These are phyloP conservation scores for Tetrahymena thermophila DNA, from an alignment of 73 alveolate genomes.

Conservation along the genomic window DNA sequence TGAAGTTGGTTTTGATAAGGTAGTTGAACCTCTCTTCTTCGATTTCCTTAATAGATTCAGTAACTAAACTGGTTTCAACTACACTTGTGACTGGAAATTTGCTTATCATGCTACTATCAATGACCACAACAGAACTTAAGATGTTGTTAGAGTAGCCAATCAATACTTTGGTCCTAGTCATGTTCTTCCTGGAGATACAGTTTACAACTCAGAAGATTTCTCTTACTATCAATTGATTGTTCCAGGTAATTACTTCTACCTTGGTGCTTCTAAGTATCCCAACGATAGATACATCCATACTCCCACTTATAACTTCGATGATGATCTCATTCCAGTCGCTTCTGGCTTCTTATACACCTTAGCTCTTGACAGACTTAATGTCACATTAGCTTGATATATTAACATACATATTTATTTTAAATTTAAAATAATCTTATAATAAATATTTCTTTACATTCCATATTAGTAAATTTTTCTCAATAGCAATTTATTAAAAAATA, in stretches of 20 bases:
- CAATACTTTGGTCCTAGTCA: neutral
- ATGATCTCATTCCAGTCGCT: neutral
- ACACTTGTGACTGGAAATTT: neutral
- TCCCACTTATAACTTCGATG: neutral
- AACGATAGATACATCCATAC: conserved; percentile 9
- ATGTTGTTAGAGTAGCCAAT: neutral
- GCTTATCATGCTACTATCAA: neutral
- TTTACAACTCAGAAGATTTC: conserved; percentile 57
- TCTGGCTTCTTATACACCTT: neutral
- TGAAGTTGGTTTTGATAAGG: neutral
- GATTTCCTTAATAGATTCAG: neutral
- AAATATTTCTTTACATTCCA: neutral
- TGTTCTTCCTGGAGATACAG: conserved; percentile 3
- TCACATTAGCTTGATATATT: neutral
- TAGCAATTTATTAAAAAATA: too few species aligned
- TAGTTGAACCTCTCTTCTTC: neutral
- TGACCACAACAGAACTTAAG: neutral
- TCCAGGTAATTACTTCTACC: conserved; percentile 61
- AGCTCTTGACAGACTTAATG: neutral
- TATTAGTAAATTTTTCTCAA: neutral
- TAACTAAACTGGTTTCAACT: neutral
- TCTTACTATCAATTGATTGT: conserved; percentile 48
- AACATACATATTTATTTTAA: too few species aligned
- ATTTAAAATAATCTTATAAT: neutral
- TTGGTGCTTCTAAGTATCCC: conserved; percentile 34